A percentile compares a stretch with the other conserved stretches of the same genome.
Evolutionary conservation across 2,329 filamentous ascomycete species (phyloP).

Genomic region (Fusarium mundagurra): DNA sequence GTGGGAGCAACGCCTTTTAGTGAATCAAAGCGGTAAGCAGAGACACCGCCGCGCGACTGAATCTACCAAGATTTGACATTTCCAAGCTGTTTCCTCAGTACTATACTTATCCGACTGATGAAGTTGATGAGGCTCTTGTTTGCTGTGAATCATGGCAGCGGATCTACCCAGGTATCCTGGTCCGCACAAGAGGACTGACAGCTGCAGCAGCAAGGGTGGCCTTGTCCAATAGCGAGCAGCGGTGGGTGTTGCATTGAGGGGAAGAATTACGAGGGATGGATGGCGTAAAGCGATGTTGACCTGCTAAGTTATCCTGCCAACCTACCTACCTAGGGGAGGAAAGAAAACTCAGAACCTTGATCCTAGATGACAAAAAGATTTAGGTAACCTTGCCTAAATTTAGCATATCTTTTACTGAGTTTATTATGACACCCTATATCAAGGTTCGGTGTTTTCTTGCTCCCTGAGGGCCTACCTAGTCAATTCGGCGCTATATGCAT

Average conservation of each 20-base stretch:
- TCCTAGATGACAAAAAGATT: too few species aligned
- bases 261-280: constrained; percentile 4
- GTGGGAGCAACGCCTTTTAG: constrained; percentile 11
- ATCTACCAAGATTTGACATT: background rate
- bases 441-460: too few species aligned
- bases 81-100: background rate
- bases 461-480: too few species aligned
- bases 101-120: background rate
- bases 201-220: constrained; percentile 30
- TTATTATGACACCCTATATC: too few species aligned
- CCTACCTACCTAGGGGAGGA: too few species aligned
- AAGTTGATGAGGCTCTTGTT: constrained; percentile 32
- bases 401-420: too few species aligned
- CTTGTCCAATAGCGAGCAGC: constrained; percentile 19
- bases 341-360: too few species aligned
- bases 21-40: constrained; percentile 12
- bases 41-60: background rate
- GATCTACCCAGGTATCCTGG: constrained; percentile 39
- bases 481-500: background rate
- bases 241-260: constrained; percentile 15
- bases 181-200: constrained; percentile 25
- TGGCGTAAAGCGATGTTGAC: constrained; percentile 6
- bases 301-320: too few species aligned
- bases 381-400: too few species aligned
- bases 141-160: constrained; percentile 34